These are phyloP conservation scores for Coemansia sp. DNA, from an alignment of 192 early-diverging fungal species.

Conservation along the genomic window DNA sequence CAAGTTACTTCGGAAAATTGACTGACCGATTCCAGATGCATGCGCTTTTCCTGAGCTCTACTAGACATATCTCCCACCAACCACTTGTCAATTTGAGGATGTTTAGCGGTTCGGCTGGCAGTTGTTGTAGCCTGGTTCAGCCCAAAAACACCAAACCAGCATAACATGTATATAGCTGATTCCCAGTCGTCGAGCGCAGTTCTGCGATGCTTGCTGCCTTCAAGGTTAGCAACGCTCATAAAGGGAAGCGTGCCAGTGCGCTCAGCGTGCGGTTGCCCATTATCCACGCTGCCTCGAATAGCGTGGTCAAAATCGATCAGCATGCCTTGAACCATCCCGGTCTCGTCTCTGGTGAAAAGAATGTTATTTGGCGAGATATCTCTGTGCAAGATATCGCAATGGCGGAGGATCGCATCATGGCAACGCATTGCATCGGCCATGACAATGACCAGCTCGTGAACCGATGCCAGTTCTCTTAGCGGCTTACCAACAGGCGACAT, in stretches of 20 bases:
- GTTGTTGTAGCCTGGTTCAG: slow-evolving; percentile 9
- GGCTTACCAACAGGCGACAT: slow-evolving; percentile 2
- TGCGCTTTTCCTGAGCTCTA: not conserved
- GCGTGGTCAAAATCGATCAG: slow-evolving; percentile 28
- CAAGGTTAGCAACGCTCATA: slow-evolving; percentile 16
- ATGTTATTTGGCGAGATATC: slow-evolving; percentile 36
- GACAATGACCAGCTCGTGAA: slow-evolving; percentile 22
- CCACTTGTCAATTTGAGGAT: not conserved
- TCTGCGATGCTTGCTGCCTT: not conserved
- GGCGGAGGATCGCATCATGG: slow-evolving; percentile 3
- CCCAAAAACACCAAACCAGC: slow-evolving; percentile 11
- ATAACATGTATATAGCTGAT: slow-evolving; percentile 17
- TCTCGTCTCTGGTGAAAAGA: slow-evolving; percentile 6
- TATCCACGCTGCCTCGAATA: not conserved
- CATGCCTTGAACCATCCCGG: slow-evolving; percentile 9
- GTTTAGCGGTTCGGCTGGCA: not conserved
- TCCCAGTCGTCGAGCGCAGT: slow-evolving; percentile 23
- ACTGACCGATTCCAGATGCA: not conserved
- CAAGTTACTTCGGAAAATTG: not conserved
- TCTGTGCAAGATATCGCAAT: slow-evolving; percentile 18
- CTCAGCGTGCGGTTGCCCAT: not conserved
- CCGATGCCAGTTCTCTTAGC: not conserved
- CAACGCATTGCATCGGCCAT: slow-evolving; percentile 18
- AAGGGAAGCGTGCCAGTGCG: slow-evolving; percentile 24
- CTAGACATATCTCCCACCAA: not conserved